phyloP scores from a whole-genome alignment of 1,284 basidiomycete species.

The Gastroboletus turbinatus region DNA sequence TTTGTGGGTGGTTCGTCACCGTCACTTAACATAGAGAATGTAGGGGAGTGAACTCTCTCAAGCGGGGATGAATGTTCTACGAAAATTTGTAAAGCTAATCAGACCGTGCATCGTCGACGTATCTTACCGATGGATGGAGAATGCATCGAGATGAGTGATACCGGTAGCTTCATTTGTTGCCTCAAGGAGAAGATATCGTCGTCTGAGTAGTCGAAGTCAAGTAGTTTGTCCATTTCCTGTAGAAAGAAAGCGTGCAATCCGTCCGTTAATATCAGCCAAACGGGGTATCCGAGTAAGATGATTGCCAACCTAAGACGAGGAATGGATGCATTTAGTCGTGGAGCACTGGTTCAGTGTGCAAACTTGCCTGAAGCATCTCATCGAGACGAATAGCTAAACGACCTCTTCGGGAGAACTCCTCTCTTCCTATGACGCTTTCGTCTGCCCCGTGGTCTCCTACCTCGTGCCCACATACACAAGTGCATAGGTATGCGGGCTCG shows the following conservation, averaged over 20 bases:
- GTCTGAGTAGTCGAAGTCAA: constrained; percentile 77
- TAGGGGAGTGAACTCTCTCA: constrained; percentile 48
- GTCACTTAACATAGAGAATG: constrained; percentile 57
- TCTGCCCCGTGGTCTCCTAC: constrained; percentile 71
- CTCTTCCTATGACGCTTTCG: constrained; percentile 49
- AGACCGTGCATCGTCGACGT: constrained; percentile 34
- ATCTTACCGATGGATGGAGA: constrained; percentile 31
- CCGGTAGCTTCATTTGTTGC: constrained; percentile 64
- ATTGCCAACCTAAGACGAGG: constrained; percentile 26
- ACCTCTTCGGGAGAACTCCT: constrained; percentile 68
- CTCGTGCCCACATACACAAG: constrained; percentile 76
- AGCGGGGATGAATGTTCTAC: constrained; percentile 35
- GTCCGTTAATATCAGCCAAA: constrained; percentile 19
- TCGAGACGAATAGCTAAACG: constrained; percentile 83
- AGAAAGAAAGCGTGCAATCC: constrained; percentile 7
- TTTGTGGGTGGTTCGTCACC: constrained; percentile 51
- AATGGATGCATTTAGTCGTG: constrained; percentile 18
- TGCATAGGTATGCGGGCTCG: constrained; percentile 55
- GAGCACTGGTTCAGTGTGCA: constrained; percentile 4
- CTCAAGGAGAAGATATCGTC: constrained; percentile 68
- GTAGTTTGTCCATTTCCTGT: constrained; percentile 73
- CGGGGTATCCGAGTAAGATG: constrained; percentile 10
- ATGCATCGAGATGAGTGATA: constrained; percentile 45
- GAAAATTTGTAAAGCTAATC: constrained; percentile 2
- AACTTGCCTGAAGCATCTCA: constrained; percentile 76